Evolutionary conservation across 768 basidiomycete species (phyloP), one percentile per base, ranked within the genome.

Genomic region (Macrolepiota albuminosa): DNA sequence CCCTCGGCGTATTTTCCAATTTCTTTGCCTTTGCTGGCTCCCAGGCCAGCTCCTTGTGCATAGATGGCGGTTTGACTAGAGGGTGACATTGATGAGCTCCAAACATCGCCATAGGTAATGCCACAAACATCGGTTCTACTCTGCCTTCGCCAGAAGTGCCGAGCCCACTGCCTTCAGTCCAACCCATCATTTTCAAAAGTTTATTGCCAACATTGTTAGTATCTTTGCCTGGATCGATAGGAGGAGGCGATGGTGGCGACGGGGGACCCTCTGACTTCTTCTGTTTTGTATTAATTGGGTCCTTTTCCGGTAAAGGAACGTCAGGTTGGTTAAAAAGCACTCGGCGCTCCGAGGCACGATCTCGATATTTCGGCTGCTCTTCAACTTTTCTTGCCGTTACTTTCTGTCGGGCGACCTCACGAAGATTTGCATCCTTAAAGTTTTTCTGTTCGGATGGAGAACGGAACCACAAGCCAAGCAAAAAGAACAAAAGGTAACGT

Each of bases 101-200:
- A 31, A 9, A 63, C 42, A 52, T 16, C 42, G 47, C 8, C 2
- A 29, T 7, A 43, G 45, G 21, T 3, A 24, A 36, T 54, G 13
- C 6, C 29, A 79, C 88, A 52, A 72, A 89, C 86, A 98, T 86
- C 13, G 95, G 95, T 58, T 95, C 93, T 11, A 93, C 86, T 58
- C 94, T 75, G 47, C 95, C 95, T 55, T 92, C 90, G 4, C 90
- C 90, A 50, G 81, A 81, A 7, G 84, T 81, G 0, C 96, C 96
- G 43, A 98, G 74, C 1, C 96, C 95, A 16, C 83, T 86, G 6
- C 95, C 95, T 67, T 90, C 89, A 63, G 82, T 91, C 95, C 95
- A 98, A 0, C 96, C 97, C 95, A 98, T 98, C 85, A 96, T 95
- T 72, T 93, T 93, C 63, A 98, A 72, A 59, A 99, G 71, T 68